Evolutionary conservation across 129 eudicot species (phyloP).

Genomic region (Artemisia argyi): DNA sequence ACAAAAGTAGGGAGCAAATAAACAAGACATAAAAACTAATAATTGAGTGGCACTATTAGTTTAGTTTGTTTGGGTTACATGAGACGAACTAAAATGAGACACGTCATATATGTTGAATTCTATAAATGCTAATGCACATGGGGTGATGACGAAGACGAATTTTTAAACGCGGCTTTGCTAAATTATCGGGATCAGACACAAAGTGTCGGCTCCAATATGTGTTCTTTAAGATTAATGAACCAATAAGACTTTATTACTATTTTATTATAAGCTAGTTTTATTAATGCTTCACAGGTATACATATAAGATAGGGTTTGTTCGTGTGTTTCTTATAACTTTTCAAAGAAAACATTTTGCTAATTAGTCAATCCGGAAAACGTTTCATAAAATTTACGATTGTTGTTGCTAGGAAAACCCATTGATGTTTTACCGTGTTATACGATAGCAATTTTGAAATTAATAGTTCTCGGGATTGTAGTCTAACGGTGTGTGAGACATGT

Average conservation of each 20-base stretch:
- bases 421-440: too few relatives aligned
- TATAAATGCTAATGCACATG: slow-evolving; percentile 32
- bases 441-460: too few relatives aligned
- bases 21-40: slow-evolving; percentile 20
- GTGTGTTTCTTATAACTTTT: not conserved
- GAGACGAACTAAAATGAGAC: slow-evolving; percentile 21
- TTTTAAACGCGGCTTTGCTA: slow-evolving; percentile 36
- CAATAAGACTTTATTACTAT: not conserved
- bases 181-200: slow-evolving; percentile 31
- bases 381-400: too few relatives aligned
- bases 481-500: too few relatives aligned
- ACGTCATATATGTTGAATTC: slow-evolving; percentile 25
- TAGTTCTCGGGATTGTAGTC: too few relatives aligned
- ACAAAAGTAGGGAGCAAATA: slow-evolving; percentile 26
- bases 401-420: too few relatives aligned
- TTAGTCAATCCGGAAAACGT: too few relatives aligned
- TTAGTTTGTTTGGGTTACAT: slow-evolving; percentile 28
- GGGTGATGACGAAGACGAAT: slow-evolving; percentile 21
- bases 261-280: not conserved
- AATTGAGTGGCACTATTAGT: slow-evolving; percentile 36
- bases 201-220: slow-evolving; percentile 33
- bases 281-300: not conserved
- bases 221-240: slow-evolving; percentile 22
- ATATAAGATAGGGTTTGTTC: not conserved
- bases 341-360: not conserved